A percentile compares a stretch with the other conserved stretches of the same genome.
Conservation (phyloP, 371 early-diverging fungal genomes). For the Saksenaea vasiformis region DNA sequence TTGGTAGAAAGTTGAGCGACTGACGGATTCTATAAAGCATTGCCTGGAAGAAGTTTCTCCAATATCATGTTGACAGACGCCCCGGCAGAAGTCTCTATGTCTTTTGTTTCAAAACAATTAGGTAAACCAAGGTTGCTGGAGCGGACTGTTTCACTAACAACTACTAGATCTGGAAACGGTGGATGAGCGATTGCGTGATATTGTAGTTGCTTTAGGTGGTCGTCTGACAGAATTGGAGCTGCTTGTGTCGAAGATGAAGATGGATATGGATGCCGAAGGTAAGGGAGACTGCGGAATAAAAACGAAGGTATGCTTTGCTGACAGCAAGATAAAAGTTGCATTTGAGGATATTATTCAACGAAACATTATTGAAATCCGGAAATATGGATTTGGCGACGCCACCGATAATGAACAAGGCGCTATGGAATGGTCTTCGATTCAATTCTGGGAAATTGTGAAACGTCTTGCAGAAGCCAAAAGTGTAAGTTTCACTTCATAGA, state of each 20-base stretch:
- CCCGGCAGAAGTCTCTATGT: conserved; percentile 61
- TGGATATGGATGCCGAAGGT: conserved; percentile 69
- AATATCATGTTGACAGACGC: conserved; percentile 73
- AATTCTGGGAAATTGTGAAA: conserved; percentile 79
- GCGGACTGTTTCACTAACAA: not conserved
- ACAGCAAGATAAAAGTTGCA: conserved; percentile 60
- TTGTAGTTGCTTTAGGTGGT: conserved; percentile 82
- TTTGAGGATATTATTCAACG: conserved; percentile 79
- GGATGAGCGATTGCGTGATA: conserved; percentile 50
- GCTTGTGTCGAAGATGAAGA: conserved; percentile 82
- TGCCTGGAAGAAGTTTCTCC: conserved; percentile 80
- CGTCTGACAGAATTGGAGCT: conserved; percentile 86
- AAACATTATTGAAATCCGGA: conserved; percentile 82
- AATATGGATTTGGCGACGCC: conserved; percentile 79
- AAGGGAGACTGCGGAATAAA: conserved; percentile 9
- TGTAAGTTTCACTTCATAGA: conserved; percentile 38
- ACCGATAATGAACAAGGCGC: conserved; percentile 44
- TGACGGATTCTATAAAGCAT: conserved; percentile 38
- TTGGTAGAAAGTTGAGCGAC: not conserved
- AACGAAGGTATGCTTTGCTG: not conserved
- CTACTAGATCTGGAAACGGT: conserved; percentile 27
- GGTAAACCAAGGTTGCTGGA: conserved; percentile 29
- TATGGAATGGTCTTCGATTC: conserved; percentile 68
- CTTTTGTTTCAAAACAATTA: conserved; percentile 63
- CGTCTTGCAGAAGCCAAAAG: conserved; percentile 53